These are phyloP conservation scores for Paecilomyces variotii DNA, from an alignment of 2,329 filamentous ascomycete species.

Conservation along the genomic window DNA sequence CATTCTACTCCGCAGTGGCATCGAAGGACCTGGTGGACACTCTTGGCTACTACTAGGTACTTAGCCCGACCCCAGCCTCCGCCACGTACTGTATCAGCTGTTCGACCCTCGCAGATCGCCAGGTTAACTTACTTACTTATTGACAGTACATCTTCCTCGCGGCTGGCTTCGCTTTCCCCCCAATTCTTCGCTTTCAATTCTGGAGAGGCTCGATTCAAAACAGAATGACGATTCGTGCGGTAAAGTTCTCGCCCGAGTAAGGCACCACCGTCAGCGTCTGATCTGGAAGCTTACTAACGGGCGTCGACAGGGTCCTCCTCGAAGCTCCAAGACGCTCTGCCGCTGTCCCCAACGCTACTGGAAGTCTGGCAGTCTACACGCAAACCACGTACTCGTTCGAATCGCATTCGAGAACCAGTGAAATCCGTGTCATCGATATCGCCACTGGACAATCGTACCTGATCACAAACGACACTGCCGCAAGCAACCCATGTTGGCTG, in stretches of 20 bases:
- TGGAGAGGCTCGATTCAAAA: background rate
- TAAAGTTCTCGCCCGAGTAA: slow-evolving; percentile 38
- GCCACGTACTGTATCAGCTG: background rate
- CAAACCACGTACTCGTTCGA: slow-evolving; percentile 45
- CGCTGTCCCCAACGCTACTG: slow-evolving; percentile 37
- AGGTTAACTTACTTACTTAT: background rate
- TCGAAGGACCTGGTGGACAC: background rate
- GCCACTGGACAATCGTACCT: slow-evolving; percentile 31
- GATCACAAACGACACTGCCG: slow-evolving; percentile 37
- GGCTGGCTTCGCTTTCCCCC: background rate
- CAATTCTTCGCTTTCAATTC: background rate
- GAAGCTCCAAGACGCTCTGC: slow-evolving; percentile 39
- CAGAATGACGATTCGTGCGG: slow-evolving; percentile 31
- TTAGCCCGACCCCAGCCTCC: background rate
- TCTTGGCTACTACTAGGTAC: background rate
- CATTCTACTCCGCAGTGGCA: background rate
- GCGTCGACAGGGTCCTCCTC: slow-evolving; percentile 33
- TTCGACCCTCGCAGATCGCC: background rate
- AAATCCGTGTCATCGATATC: slow-evolving; percentile 40
- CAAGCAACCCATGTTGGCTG: slow-evolving; percentile 41
- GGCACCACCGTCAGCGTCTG: slow-evolving; percentile 1
- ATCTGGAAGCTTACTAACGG: background rate
- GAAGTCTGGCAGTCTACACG: slow-evolving; percentile 41
- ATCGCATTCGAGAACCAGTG: slow-evolving; percentile 38
- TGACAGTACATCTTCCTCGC: background rate